Conservation (phyloP, 352 stramenopile species). For the Pythium biforme region DNA sequence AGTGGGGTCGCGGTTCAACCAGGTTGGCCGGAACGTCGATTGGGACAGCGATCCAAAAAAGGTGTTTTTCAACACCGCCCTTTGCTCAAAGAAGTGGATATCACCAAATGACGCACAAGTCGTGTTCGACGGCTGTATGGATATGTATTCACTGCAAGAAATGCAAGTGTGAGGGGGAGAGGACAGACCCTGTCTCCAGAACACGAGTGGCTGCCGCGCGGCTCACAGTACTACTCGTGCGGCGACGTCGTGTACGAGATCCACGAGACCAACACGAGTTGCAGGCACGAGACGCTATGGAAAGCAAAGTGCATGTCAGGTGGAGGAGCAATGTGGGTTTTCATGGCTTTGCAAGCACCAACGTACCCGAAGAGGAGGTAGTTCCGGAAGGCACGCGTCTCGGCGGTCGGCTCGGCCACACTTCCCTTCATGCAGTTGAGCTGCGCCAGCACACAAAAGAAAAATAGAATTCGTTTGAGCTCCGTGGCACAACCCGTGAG, state of each 20-base stretch:
- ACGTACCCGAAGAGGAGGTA: conserved; percentile 83
- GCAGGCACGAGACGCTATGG: conserved; percentile 71
- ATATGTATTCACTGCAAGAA: conserved; percentile 8
- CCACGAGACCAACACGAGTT: conserved; percentile 80
- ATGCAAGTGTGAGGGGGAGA: neutral
- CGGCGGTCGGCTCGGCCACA: conserved; percentile 64
- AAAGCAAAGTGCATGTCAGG: neutral
- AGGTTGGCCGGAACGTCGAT: conserved; percentile 20
- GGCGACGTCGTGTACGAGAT: conserved; percentile 84
- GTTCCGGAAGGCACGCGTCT: conserved; percentile 82
- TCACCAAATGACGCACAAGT: neutral
- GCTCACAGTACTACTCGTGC: conserved; percentile 53
- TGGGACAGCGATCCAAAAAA: conserved; percentile 25
- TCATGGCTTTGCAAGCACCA: neutral
- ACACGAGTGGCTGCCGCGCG: too few relatives aligned
- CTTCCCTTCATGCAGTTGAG: conserved; percentile 89
- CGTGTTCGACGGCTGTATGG: neutral
- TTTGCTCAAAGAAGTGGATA: conserved; percentile 6
- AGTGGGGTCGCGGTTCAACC: conserved; percentile 28
- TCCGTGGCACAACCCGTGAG: neutral
- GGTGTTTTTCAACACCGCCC: conserved; percentile 91
- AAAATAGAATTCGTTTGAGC: neutral
- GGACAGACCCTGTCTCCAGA: too few relatives aligned
- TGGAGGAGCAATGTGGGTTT: neutral
- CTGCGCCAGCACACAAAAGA: conserved; percentile 31